These are phyloP conservation scores for Cytospora mali DNA, from an alignment of 2,329 filamentous ascomycete species.

Conservation along the genomic window DNA sequence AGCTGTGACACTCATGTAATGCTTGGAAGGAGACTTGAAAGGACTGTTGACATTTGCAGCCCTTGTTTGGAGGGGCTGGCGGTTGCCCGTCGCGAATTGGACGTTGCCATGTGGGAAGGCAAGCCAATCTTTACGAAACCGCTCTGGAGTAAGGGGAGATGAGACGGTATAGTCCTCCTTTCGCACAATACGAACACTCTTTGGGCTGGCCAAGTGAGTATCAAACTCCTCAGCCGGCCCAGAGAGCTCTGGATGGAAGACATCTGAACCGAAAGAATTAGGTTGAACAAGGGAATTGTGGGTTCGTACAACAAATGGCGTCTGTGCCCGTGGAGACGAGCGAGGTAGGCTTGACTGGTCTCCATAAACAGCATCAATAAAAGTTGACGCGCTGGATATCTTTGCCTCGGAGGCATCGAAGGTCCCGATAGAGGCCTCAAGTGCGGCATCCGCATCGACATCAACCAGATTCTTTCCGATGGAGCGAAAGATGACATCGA, in stretches of 20 bases:
- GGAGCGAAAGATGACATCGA: constrained; percentile 87
- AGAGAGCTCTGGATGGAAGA: background rate
- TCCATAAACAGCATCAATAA: constrained; percentile 77
- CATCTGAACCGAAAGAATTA: constrained; percentile 1
- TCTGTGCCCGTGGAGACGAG: constrained; percentile 66
- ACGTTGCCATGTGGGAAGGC: constrained; percentile 21
- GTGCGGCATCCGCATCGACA: constrained; percentile 55
- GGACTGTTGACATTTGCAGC: constrained; percentile 13
- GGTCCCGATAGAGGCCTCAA: constrained; percentile 73
- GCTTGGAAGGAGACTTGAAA: constrained; percentile 38
- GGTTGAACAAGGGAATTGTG: constrained; percentile 38
- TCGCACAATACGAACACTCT: constrained; percentile 51
- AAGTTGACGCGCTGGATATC: constrained; percentile 72
- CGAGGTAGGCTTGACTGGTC: constrained; percentile 62
- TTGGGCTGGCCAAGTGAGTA: constrained; percentile 38
- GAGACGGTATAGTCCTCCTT: constrained; percentile 32
- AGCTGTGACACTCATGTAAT: constrained; percentile 49
- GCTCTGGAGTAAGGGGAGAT: constrained; percentile 22
- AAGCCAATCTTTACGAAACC: constrained; percentile 4
- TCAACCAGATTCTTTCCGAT: constrained; percentile 73
- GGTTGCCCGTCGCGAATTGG: constrained; percentile 4
- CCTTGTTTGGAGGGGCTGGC: constrained; percentile 18
- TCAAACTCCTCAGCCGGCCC: background rate
- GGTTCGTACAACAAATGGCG: constrained; percentile 67
- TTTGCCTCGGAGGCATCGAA: constrained; percentile 82